Evolutionary conservation across 2,329 filamentous ascomycete species (phyloP).

Genomic region (Leptographium procerum): DNA sequence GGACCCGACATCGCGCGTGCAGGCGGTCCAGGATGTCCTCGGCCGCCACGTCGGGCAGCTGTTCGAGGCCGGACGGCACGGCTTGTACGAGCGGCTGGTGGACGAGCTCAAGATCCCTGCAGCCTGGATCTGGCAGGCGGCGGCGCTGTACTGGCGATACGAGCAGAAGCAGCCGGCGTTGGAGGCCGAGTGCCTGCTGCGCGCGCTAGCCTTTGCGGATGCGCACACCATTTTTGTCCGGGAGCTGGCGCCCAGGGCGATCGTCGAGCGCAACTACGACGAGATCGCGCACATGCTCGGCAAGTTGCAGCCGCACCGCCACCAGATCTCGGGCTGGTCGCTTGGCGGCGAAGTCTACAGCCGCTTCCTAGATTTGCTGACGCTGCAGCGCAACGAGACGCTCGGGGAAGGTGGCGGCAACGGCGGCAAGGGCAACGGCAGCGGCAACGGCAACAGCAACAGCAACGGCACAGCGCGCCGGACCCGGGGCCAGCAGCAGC

Average conservation of each 20-base stretch:
- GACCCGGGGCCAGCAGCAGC: slow-evolving; percentile 12
- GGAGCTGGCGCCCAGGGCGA: slow-evolving; percentile 67
- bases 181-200: slow-evolving; percentile 72
- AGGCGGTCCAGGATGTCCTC: slow-evolving; percentile 61
- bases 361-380: slow-evolving; percentile 44
- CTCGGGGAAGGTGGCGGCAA: neutral
- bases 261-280: slow-evolving; percentile 73
- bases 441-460: slow-evolving; percentile 24
- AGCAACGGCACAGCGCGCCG: slow-evolving; percentile 6
- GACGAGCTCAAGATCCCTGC: slow-evolving; percentile 59
- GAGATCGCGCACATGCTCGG: slow-evolving; percentile 44
- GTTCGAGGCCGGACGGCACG: slow-evolving; percentile 25
- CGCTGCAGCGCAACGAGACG: slow-evolving; percentile 24
- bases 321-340: slow-evolving; percentile 60
- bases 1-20: slow-evolving; percentile 48
- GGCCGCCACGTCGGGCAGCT: slow-evolving; percentile 60
- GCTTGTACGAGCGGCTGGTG: slow-evolving; percentile 37
- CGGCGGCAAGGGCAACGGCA: too few species aligned
- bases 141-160: slow-evolving; percentile 70
- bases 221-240: slow-evolving; percentile 75
- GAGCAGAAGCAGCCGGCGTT: slow-evolving; percentile 54
- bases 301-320: slow-evolving; percentile 55
- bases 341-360: slow-evolving; percentile 70
- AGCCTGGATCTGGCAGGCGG: slow-evolving; percentile 77
- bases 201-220: slow-evolving; percentile 63